phyloP scores from a whole-genome alignment of 164 flowering plant genomes.

The Macadamia integrifolia region DNA sequence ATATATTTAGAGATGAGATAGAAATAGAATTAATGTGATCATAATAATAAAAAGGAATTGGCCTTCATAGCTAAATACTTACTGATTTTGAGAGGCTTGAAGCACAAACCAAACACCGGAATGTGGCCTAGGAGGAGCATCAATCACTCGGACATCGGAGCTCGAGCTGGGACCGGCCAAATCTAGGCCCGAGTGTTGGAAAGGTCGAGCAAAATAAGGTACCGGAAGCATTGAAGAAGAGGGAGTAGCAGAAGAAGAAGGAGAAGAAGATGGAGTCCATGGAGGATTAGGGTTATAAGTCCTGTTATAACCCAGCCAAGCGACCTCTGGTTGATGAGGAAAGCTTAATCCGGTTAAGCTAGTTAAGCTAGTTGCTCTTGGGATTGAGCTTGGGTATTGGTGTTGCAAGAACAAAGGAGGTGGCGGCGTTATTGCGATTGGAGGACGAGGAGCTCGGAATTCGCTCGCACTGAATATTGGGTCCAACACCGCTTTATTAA shows the following conservation, averaged over 20 bases:
- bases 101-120: slow-evolving; percentile 88
- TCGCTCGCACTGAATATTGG: slow-evolving; percentile 17
- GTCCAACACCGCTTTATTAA: slow-evolving; percentile 13
- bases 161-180: slow-evolving; percentile 40
- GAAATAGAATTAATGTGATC: no score
- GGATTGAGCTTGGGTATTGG: background rate
- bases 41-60: no score
- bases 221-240: slow-evolving; percentile 18
- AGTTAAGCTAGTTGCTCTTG: no score
- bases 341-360: slow-evolving; percentile 8
- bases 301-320: slow-evolving; percentile 40
- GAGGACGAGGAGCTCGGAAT: slow-evolving; percentile 10
- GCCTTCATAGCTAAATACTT: slow-evolving; percentile 19
- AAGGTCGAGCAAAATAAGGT: slow-evolving; percentile 29
- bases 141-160: slow-evolving; percentile 41
- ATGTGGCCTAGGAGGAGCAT: slow-evolving; percentile 67
- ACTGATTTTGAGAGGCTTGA: slow-evolving; percentile 82
- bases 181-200: slow-evolving; percentile 20
- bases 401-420: slow-evolving; percentile 35
- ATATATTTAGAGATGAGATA: background rate
- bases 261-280: slow-evolving; percentile 17
- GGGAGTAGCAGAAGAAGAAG: slow-evolving; percentile 31
- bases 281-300: slow-evolving; percentile 14
- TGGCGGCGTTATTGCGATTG: background rate
- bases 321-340: slow-evolving; percentile 31